Evolutionary conservation across 306 rosid species (phyloP), one percentile per base, ranked within the genome.

Genomic region (Potentilla sterilis): DNA sequence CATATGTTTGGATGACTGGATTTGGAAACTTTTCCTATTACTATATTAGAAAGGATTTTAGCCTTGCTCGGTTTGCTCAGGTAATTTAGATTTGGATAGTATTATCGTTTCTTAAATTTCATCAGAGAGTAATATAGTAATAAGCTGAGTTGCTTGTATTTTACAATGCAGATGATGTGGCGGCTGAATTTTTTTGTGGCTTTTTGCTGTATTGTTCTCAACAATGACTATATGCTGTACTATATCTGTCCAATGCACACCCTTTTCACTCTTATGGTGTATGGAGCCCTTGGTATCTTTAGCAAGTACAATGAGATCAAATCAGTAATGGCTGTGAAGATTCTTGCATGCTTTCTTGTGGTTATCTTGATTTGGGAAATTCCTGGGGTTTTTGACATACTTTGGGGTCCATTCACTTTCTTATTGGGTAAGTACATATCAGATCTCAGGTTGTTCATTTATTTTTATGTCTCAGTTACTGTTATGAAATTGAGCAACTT

Each of bases 1-100:
- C 99, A 24, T 96, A 96, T 87, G 98, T 96, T 86, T 96, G 98
- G 98, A 90, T 96, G 98, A 96, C 99, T 78, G 99, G 99, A 74
- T 96, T 96, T 92, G 98, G 98, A 9, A 96, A 96, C 86, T 96
- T 96, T 85, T 96, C 99, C 73, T 96, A 96, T 77, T 96, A 96
- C 82, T 96, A 96, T 80, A 79, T 90, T 74, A 80, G 97, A 82
- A 96, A 96, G 85, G 99, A 96, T 87, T 96, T 96, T 83, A 90
- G 99, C 79, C 76, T 92, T 6, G 87, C 94, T 61, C 97, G 99
- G 48, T 96, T 96, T 89, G 83, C 93, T 76, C 99, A 96, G 99
- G 99, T 96, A 70, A 37, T 81, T 44, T 66, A 62, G 28, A 52
- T 80, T 43, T 70, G 28, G 47, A 66, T 46, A 73, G 49, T 22